Percentiles rank a stretch among this genome's conserved stretches.
Evolutionary conservation across 805 yeast genomes (phyloP).

Genomic region (Henningerozyma blattae): DNA sequence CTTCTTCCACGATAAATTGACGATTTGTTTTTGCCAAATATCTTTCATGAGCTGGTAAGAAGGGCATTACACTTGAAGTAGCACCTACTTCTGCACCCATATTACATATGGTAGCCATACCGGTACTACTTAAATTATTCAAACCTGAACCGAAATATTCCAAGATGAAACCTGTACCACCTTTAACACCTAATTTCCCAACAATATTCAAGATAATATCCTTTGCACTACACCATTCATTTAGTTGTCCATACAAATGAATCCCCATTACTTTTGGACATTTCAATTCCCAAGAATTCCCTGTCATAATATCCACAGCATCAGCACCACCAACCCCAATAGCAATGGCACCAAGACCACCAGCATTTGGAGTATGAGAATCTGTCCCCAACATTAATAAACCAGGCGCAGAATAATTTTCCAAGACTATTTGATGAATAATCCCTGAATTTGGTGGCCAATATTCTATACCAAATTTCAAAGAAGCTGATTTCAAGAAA

Average conservation of each 20-base stretch:
- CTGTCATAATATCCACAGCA: constrained; percentile 94
- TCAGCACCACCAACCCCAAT: constrained; percentile 99
- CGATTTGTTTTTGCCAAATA: constrained; percentile 80
- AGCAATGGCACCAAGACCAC: constrained; percentile 96
- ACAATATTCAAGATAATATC: constrained; percentile 89
- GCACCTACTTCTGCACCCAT: constrained; percentile 99
- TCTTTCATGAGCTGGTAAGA: constrained; percentile 65
- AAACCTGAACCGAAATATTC: constrained; percentile 97
- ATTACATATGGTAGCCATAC: constrained; percentile 98
- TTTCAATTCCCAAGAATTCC: constrained; percentile 93
- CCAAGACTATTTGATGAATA: constrained; percentile 91
- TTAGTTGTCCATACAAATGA: constrained; percentile 80
- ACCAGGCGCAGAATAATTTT: constrained; percentile 97
- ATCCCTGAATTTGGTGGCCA: constrained; percentile 99
- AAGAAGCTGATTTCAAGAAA: constrained; percentile 87
- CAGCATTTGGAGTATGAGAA: constrained; percentile 96
- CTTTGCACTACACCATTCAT: constrained; percentile 96
- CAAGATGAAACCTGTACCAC: constrained; percentile 95
- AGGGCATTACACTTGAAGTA: constrained; percentile 95
- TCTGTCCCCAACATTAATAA: constrained; percentile 93
- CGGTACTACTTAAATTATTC: constrained; percentile 84
- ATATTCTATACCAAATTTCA: constrained; percentile 93
- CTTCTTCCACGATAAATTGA: constrained; percentile 34
- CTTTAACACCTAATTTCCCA: constrained; percentile 90
- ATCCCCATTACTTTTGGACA: constrained; percentile 95